These are phyloP conservation scores for Fusarium paranaense DNA, from an alignment of 2,329 filamentous ascomycete genomes.

Conservation along the genomic window DNA sequence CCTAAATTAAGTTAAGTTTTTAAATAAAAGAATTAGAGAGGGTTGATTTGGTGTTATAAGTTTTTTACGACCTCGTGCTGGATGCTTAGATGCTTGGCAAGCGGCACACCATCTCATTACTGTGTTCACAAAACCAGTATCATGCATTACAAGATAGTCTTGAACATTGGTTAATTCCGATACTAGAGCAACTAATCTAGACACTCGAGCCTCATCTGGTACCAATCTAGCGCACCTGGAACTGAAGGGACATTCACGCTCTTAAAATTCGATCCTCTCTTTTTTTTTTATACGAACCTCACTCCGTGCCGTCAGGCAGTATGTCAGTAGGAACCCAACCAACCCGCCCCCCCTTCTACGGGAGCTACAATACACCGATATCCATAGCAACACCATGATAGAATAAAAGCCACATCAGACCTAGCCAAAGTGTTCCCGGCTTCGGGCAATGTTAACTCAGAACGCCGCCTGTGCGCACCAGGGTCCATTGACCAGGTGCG, in stretches of 20 bases:
- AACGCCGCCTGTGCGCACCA: slow-evolving; percentile 37
- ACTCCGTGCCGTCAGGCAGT: slow-evolving; percentile 32
- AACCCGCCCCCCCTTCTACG: slow-evolving; percentile 26
- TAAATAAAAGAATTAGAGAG: no score
- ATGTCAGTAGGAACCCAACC: slow-evolving; percentile 21
- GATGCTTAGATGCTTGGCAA: no score
- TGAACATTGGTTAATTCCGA: no score
- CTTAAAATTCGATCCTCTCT: slow-evolving; percentile 24
- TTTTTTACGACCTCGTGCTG: no score
- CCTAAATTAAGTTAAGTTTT: no score
- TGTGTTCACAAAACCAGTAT: no score
- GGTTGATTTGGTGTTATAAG: no score
- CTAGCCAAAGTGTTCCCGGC: slow-evolving; percentile 7
- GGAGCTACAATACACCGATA: slow-evolving; percentile 21
- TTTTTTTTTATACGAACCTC: slow-evolving; percentile 41
- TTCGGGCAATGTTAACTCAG: slow-evolving; percentile 26
- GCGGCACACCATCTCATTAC: no score
- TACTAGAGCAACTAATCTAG: neutral
- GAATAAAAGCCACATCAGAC: slow-evolving; percentile 34
- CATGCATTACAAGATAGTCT: no score
- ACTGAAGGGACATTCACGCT: slow-evolving; percentile 23
- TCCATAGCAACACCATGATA: slow-evolving; percentile 30
- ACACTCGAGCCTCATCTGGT: slow-evolving; percentile 3
- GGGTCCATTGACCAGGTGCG: slow-evolving; percentile 4
- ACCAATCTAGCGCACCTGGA: slow-evolving; percentile 4